Base-by-base conservation (phyloP, 345 rosid species). In the Chamaenerion angustifolium region DNA sequence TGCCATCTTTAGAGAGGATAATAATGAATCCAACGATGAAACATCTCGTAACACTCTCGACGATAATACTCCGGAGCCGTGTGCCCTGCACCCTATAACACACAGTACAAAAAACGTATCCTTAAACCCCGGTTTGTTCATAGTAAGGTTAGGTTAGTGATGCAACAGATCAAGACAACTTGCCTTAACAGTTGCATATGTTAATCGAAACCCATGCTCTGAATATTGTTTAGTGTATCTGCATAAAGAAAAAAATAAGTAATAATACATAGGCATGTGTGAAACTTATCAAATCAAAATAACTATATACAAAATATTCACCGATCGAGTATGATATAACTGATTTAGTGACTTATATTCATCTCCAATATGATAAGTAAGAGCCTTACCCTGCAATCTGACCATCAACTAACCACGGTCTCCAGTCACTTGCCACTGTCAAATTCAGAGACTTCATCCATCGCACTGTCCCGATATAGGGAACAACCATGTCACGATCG, bases 371-470 rank as follows among this genome's bases (percentile, higher is more conserved):
- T 31, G 37, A 31, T 31, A 7, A 31, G 37, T 16, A 13, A 18
- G 11, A 0, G 16, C 52, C 75, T 31, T 18, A 68, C 77, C 77
- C 77, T 0, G 71, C 74, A 44, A 65, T 45, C 12, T 68, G 71
- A 11, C 64, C 71, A 19, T 63, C 66, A 0, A 56, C 51, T 4
- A 53, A 63, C 73, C 77, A 72, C 12, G 71, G 71, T 12, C 51
- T 45, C 71, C 77, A 65, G 4, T 49, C 49, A 10, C 0, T 25
- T 7, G 48, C 63, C 4, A 64, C 16, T 0, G 64, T 48, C 52
- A 69, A 55, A 10, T 69, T 49, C 0, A 73, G 59, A 7, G 65
- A 57, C 8, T n/a, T 16, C 0, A 69, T 73, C 74, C 78, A 73
- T 1, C 47, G 6, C 10, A 53, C 62, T 2, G 58, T 55, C 2